Evolutionary conservation across 441 rosid species (phyloP), one percentile per base, ranked within the genome.

Genomic region (Adansonia gregorii): DNA sequence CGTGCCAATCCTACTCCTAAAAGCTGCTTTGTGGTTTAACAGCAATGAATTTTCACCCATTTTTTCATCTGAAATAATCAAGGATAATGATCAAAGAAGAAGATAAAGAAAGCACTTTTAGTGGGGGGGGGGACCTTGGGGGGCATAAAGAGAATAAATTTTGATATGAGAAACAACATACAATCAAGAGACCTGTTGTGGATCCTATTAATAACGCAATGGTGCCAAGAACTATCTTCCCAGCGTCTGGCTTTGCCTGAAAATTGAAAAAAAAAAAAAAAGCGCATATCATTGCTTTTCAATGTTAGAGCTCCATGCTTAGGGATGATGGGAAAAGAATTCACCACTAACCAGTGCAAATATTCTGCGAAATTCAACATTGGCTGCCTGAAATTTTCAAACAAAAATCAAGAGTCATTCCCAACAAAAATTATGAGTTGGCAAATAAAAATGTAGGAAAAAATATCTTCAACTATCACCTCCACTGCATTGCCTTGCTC

Each of bases 161-260:
- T 8, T 8, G 56, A 27, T 17, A 4, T 41, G 48, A 54, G 64
- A 43, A 58, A 74, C 67, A 72, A 78, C 90, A 58, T 84, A 93
- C 95, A 60, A 93, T 89, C 11, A 93, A 86, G 81, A 92, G 79
- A 85, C 86, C 89, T 60, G 98, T 82, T 52, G 92, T 89, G 39
- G 97, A 92, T 80, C 89, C 92, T 74, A 90, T 85, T 83, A 93
- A 81, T 73, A 93, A 84, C 9, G 98, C 97, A 76, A 90, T 60
- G 76, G 98, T 93, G 73, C 90, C 98, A 45, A 92, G 73, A 75
- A 81, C 82, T 58, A 93, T 87, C 84, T 90, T 88, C 66, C 91
- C 97, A 6, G 98, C 90, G 82, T 93, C 98, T 0, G 94, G 90
- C 67, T 88, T 93, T 73, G 98, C 98, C 97, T 93, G 89, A 68